Evolutionary conservation across 768 basidiomycete species (phyloP).

Genomic region (Hypholoma sublateritium): DNA sequence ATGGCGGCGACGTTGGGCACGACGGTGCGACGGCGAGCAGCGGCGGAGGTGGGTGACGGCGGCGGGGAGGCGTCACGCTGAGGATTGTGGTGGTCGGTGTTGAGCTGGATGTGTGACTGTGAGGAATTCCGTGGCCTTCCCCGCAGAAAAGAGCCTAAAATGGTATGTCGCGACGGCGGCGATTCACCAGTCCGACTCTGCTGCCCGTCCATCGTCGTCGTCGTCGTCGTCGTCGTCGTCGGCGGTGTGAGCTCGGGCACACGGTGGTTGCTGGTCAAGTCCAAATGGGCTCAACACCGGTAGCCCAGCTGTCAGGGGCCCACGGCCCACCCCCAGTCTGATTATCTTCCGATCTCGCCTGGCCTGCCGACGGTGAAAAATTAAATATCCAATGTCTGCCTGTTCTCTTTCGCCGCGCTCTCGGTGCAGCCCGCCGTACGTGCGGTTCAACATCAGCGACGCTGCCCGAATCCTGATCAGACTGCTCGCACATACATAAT

Average conservation of each 20-base stretch:
- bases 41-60: conserved; percentile 29
- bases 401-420: not conserved
- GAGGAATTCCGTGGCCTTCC: conserved; percentile 68
- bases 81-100: conserved; percentile 29
- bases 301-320: conserved; percentile 1
- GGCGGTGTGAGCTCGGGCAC: not conserved
- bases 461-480: too few relatives aligned
- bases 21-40: conserved; percentile 27
- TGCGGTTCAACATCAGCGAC: not conserved
- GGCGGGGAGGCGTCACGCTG: conserved; percentile 38
- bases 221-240: conserved; percentile 6
- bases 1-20: conserved; percentile 33
- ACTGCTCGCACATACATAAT: not conserved
- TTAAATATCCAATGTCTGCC: not conserved
- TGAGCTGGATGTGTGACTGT: conserved; percentile 51
- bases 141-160: conserved; percentile 73
- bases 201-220: conserved; percentile 27
- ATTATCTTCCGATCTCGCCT: not conserved
- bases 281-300: conserved; percentile 2
- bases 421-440: not conserved
- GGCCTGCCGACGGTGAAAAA: not conserved
- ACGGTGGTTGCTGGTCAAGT: conserved; percentile 3
- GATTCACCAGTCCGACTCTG: too few relatives aligned
- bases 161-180: conserved; percentile 54
- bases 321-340: not conserved